These are phyloP conservation scores for Auxenochlorella pyrenoidosa DNA, from an alignment of 139 green algal species.

Conservation along the genomic window DNA sequence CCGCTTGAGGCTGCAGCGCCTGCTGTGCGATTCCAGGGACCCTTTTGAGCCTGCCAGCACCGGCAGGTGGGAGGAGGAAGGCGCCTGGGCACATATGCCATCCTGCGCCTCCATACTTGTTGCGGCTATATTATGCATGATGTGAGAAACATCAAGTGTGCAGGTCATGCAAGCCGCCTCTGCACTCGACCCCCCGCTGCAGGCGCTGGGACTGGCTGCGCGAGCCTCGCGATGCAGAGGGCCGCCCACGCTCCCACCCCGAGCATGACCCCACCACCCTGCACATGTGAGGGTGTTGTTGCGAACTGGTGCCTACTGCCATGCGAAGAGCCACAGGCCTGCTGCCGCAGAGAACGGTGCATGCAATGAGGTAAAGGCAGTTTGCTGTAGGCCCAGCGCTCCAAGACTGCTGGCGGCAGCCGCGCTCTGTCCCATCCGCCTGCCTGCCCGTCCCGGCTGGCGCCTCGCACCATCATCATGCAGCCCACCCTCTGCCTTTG, in stretches of 20 bases:
- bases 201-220: conserved; percentile 61
- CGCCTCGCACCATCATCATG: too few species aligned
- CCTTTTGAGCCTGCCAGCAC: not conserved
- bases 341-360: too few species aligned
- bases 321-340: too few species aligned
- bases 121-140: too few species aligned
- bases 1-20: not conserved
- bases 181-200: not conserved
- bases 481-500: conserved; percentile 26
- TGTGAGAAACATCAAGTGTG: not conserved
- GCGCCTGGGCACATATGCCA: not conserved
- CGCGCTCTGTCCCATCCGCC: too few species aligned
- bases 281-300: conserved; percentile 49
- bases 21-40: conserved; percentile 9
- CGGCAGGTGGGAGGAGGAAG: not conserved
- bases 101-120: not conserved
- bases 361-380: too few species aligned
- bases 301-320: too few species aligned
- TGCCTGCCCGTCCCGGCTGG: too few species aligned
- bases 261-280: conserved; percentile 70
- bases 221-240: conserved; percentile 50
- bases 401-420: too few species aligned
- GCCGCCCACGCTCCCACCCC: conserved; percentile 45
- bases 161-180: not conserved
- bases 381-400: too few species aligned